Percentiles rank a stretch among this genome's conserved stretches.
phyloP scores from a whole-genome alignment of 1,139 yeast species.

The Magnusiomyces fungicola region DNA sequence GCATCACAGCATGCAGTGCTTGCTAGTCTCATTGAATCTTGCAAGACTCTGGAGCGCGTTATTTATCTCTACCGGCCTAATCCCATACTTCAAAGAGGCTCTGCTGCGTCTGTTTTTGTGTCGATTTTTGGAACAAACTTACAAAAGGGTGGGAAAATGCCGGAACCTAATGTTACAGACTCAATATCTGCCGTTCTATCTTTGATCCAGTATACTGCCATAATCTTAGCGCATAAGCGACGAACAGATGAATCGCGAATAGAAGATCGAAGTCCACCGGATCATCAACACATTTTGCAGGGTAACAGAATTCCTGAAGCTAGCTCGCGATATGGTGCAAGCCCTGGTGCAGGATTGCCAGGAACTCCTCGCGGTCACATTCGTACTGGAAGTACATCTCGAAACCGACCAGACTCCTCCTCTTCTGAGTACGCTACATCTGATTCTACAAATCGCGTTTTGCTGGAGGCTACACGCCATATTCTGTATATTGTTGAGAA shows the following conservation, averaged over 20 bases:
- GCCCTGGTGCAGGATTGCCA: not conserved
- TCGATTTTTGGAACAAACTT: constrained; percentile 9
- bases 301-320: not conserved
- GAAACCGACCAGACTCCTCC: not conserved
- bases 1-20: constrained; percentile 24
- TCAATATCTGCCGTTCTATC: constrained; percentile 27
- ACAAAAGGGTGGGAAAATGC: constrained; percentile 11
- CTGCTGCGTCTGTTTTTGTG: constrained; percentile 9
- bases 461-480: constrained; percentile 29
- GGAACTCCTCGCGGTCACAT: too few species aligned
- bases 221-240: constrained; percentile 31
- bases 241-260: constrained; percentile 11
- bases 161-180: constrained; percentile 22
- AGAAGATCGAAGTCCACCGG: constrained; percentile 7
- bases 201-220: constrained; percentile 27
- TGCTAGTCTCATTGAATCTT: constrained; percentile 30
- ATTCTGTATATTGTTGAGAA: constrained; percentile 26
- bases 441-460: constrained; percentile 10
- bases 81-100: constrained; percentile 10
- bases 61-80: constrained; percentile 34
- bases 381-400: not conserved
- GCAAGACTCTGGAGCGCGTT: constrained; percentile 32
- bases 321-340: not conserved
- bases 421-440: not conserved
- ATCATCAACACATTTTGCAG: constrained; percentile 3